These are phyloP conservation scores for Elongisporangium senticosum DNA, from an alignment of 352 stramenopile genomes.

Conservation along the genomic window DNA sequence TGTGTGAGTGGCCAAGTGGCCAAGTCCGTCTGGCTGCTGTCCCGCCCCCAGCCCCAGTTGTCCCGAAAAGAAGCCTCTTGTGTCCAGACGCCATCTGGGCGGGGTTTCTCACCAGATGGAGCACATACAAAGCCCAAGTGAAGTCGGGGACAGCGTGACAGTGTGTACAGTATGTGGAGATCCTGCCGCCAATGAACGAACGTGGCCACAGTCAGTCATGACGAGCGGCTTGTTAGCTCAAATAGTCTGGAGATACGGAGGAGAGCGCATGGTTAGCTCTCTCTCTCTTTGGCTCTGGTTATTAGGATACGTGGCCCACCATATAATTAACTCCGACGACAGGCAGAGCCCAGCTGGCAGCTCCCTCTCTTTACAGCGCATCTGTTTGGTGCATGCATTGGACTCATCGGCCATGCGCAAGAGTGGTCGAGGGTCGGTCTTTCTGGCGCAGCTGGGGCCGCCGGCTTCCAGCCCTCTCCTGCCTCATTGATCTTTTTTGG, in stretches of 20 bases:
- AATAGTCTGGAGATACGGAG: background rate
- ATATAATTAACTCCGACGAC: background rate
- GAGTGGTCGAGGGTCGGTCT: background rate
- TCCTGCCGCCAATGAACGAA: background rate
- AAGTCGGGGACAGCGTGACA: background rate
- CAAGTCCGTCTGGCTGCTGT: background rate
- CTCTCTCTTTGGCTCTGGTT: background rate
- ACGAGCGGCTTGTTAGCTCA: background rate
- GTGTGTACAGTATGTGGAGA: background rate
- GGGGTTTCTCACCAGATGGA: background rate
- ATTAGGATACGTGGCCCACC: no score
- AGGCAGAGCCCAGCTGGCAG: background rate
- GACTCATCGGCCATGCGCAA: background rate
- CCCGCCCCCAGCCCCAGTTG: background rate
- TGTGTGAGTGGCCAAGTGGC: constrained; percentile 1
- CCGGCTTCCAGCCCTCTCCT: background rate
- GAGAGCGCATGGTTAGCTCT: no score
- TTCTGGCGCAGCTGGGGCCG: background rate
- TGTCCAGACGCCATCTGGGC: background rate
- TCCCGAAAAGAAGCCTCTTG: background rate
- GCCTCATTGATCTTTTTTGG: background rate
- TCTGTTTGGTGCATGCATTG: background rate
- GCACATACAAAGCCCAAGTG: no score
- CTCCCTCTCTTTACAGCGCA: background rate
- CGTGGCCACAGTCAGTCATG: background rate